Evolutionary conservation across 768 basidiomycete genomes (phyloP), one percentile per base, ranked within the genome.

Genomic region (Clavaria fumosa): DNA sequence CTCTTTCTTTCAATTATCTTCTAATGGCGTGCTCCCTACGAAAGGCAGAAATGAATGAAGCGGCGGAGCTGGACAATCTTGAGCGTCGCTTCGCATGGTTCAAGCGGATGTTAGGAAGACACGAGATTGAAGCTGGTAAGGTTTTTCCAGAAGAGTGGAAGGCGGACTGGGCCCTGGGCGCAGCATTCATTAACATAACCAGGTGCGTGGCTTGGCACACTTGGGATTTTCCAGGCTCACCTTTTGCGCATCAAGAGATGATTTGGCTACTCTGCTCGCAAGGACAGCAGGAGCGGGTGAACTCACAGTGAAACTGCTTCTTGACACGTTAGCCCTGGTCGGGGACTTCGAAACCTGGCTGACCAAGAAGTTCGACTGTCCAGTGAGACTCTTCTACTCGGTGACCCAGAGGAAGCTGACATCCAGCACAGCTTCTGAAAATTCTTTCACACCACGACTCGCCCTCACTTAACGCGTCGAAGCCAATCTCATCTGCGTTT

Each of bases 41-140:
- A n/a, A 28, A 28, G 9, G 26, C 26, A 28, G 26, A 28, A 5
- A 78, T 77, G 4, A 90, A 95, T 45, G 95, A 97, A 57, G 89
- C 95, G 2, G 95, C 93, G 3, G 88, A 95, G 49, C 65, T 99
- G 32, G 95, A 99, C 60, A 99, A 99, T 45, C 67, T 95, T 4
- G 75, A 86, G 0, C 66, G 95, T 11, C 72, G 95, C 28, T 97
- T 88, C 47, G 86, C 90, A 3, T 99, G 91, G 90, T 97, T 96
- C 59, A 67, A 82, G 15, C 72, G 91, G 20, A 55, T 90, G 21
- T 59, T 99, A 15, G 75, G 78, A 40, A 75, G 72, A 4, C 85
- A 95, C 53, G 91, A 97, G 47, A 68, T 83, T 5, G 91, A 95
- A 47, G 77, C 82, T 43, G 80, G 79, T 0, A 63, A 72, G 10